Percentiles rank a stretch among this genome's conserved stretches.
Evolutionary conservation across 1,139 yeast genomes (phyloP).

Genomic region (Candida freyschussii): DNA sequence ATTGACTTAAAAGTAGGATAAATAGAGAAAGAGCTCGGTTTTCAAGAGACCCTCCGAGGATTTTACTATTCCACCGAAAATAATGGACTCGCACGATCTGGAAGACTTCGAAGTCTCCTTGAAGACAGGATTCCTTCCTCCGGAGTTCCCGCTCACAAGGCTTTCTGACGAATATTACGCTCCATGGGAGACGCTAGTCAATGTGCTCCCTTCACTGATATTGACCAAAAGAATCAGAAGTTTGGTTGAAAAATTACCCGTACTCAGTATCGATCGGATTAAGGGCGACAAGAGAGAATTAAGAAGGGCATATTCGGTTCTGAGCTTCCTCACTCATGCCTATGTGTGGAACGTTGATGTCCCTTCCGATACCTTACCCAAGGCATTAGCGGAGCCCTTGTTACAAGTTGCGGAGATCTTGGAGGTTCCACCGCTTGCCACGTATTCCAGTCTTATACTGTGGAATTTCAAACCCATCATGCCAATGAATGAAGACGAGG

Average conservation of each 20-base stretch:
- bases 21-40: too few species aligned
- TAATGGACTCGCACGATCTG: too few species aligned
- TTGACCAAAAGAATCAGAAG: conserved; percentile 58
- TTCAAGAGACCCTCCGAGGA: too few species aligned
- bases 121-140: conserved; percentile 74
- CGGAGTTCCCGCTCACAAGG: conserved; percentile 51
- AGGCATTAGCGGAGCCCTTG: conserved; percentile 67
- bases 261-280: conserved; percentile 44
- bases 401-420: conserved; percentile 50
- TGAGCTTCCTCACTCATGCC: conserved; percentile 80
- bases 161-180: conserved; percentile 60
- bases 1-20: too few species aligned
- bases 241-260: conserved; percentile 56
- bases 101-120: conserved; percentile 68
- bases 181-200: conserved; percentile 74
- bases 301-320: conserved; percentile 74
- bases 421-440: conserved; percentile 79
- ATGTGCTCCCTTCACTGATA: conserved; percentile 66
- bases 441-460: conserved; percentile 81
- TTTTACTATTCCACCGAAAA: too few species aligned
- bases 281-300: conserved; percentile 41
- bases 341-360: conserved; percentile 81
- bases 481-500: conserved; percentile 38
- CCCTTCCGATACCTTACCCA: conserved; percentile 66
- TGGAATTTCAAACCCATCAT: conserved; percentile 79